phyloP scores from a whole-genome alignment of 805 yeast species.

The Yarrowia sp. region DNA sequence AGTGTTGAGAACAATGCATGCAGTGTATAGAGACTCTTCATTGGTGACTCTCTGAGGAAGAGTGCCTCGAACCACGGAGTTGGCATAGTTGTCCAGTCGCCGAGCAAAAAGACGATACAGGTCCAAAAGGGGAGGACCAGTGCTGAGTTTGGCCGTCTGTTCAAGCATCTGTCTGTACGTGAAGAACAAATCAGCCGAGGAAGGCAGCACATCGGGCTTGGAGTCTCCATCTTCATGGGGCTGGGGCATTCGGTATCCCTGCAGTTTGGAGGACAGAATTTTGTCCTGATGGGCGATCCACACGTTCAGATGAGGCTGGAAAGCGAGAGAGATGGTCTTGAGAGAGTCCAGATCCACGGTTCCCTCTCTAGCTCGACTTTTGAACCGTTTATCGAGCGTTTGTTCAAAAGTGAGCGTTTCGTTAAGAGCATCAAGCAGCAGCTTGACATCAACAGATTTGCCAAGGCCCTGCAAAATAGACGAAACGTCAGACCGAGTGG shows the following conservation, averaged over 20 bases:
- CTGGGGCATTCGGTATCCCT: slow-evolving; percentile 59
- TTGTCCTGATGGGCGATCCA: slow-evolving; percentile 90
- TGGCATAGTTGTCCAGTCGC: slow-evolving; percentile 67
- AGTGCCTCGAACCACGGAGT: slow-evolving; percentile 55
- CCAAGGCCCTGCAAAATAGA: slow-evolving; percentile 57
- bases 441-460: slow-evolving; percentile 61
- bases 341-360: slow-evolving; percentile 24
- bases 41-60: slow-evolving; percentile 26
- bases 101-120: slow-evolving; percentile 67
- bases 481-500: slow-evolving; percentile 72
- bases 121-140: slow-evolving; percentile 54
- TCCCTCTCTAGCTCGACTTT: slow-evolving; percentile 23
- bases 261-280: slow-evolving; percentile 63
- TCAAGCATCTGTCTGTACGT: slow-evolving; percentile 73
- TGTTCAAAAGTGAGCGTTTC: slow-evolving; percentile 86
- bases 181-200: slow-evolving; percentile 87
- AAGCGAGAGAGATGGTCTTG: slow-evolving; percentile 64
- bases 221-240: slow-evolving; percentile 54
- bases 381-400: slow-evolving; percentile 67
- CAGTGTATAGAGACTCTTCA: slow-evolving; percentile 66
- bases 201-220: slow-evolving; percentile 68
- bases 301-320: slow-evolving; percentile 81
- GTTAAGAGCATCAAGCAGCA: slow-evolving; percentile 71
- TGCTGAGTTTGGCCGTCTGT: slow-evolving; percentile 68
- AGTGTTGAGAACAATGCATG: slow-evolving; percentile 80